Evolutionary conservation across 1,284 basidiomycete species (phyloP).

Genomic region (Caloboletus inedulis): DNA sequence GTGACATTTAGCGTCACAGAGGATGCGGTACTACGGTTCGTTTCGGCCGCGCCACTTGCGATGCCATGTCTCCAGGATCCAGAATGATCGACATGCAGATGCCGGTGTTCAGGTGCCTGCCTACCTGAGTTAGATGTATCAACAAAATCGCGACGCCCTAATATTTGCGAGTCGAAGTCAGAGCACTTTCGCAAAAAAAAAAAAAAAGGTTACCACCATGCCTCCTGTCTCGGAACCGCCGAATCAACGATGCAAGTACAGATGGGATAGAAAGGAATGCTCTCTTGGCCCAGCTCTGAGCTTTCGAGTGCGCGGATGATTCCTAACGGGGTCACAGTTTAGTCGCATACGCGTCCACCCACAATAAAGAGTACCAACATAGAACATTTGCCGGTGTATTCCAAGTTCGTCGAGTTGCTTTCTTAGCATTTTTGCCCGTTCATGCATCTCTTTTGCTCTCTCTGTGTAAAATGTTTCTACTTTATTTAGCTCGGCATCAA

Average conservation of each 20-base stretch:
- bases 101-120: not conserved
- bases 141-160: not conserved
- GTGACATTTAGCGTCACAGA: not conserved
- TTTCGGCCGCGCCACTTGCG: not conserved
- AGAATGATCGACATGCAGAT: not conserved
- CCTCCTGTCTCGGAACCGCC: not conserved
- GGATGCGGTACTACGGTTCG: not conserved
- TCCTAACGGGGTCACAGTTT: conserved; percentile 22
- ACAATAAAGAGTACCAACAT: conserved; percentile 43
- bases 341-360: not conserved
- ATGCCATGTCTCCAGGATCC: not conserved
- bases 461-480: conserved; percentile 80
- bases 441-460: conserved; percentile 67
- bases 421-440: conserved; percentile 50
- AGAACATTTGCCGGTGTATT: conserved; percentile 65
- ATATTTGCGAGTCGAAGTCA: conserved; percentile 5
- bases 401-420: conserved; percentile 74
- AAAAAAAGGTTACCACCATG: conserved; percentile 9
- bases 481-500: conserved; percentile 78
- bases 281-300: conserved; percentile 17
- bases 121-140: not conserved
- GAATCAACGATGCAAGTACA: conserved; percentile 8
- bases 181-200: not conserved
- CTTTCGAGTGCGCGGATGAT: conserved; percentile 4
- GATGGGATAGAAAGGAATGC: conserved; percentile 4